Conservation (phyloP, 2,329 filamentous ascomycete genomes). For the Venturia oleaginea region DNA sequence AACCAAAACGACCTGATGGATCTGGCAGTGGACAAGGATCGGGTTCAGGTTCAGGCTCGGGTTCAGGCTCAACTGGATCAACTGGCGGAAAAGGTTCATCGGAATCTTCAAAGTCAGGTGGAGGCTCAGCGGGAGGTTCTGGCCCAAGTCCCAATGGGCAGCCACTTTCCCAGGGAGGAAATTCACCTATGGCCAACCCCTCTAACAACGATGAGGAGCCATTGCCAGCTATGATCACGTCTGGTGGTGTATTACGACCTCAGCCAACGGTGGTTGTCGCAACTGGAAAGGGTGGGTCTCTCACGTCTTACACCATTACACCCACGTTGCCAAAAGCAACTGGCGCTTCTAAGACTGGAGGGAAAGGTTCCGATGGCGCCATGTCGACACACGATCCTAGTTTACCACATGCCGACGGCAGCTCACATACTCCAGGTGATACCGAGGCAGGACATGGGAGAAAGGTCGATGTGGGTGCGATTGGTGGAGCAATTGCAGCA, state of each 20-base stretch:
- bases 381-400: neutral
- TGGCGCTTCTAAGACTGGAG: neutral
- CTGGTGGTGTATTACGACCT: neutral
- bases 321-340: neutral
- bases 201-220: neutral
- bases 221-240: neutral
- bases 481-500: slow-evolving; percentile 2
- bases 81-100: neutral
- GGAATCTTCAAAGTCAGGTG: neutral
- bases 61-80: neutral
- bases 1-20: slow-evolving; percentile 7
- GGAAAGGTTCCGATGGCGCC: neutral
- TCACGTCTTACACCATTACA: neutral
- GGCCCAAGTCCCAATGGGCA: neutral
- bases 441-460: neutral
- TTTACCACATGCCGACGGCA: neutral
- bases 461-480: slow-evolving; percentile 7
- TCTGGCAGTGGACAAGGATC: slow-evolving; percentile 2
- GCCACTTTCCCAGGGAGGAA: neutral
- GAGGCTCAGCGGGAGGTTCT: neutral
- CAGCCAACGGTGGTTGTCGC: neutral
- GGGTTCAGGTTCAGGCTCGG: neutral
- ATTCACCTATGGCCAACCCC: neutral
- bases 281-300: neutral
- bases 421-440: neutral